Evolutionary conservation across 805 yeast species (phyloP), one percentile per base, ranked within the genome.

Genomic region (Saccharomycopsis sp.): DNA sequence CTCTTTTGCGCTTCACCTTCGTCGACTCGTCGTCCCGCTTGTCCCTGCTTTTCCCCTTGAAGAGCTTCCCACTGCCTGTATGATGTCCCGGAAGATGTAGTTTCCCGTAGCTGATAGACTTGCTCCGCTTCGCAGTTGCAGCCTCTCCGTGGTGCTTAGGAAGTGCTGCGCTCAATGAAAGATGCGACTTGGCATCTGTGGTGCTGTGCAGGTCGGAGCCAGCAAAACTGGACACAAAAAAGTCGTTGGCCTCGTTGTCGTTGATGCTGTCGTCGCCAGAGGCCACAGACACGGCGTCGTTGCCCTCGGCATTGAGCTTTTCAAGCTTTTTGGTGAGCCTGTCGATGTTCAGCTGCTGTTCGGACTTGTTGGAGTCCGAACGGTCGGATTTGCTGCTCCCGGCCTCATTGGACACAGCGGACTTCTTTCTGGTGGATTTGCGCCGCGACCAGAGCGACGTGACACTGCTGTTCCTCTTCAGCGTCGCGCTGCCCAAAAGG

Each of bases 371-470:
- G 7, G 48, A 34, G 29, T 3, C 23, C 20, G 46, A 51, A 34
- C 29, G 20, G 15, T 21, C 23, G 16, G 50, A n/a, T 46, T 47
- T 46, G 15, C 24, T n/a, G 37, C 37, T 29, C 9, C 37, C 12
- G 44, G 34, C 34, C 9, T 53, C 18, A 50, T 34, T 12, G 51
- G 21, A 24, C 4, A 34, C 24, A 23, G 24, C 5, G 15, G 46
- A 8, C 15, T 23, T 3, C 34, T 41, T 18, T 34, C 55, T 20
- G 14, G 21, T 23, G 9, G 16, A 18, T 41, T 21, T 51, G 48
- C 54, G 53, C 16, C 44, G 48, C 9, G 51, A 16, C 60, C 57
- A 57, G 8, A 57, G 16, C 34, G 53, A 50, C 3, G 21, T 16
- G 12, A 54, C 57, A 9, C 53, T 24, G n/a, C 57, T 50, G 20